Conservation (phyloP, 352 stramenopile species). For the Thraustochytrium sp. region DNA sequence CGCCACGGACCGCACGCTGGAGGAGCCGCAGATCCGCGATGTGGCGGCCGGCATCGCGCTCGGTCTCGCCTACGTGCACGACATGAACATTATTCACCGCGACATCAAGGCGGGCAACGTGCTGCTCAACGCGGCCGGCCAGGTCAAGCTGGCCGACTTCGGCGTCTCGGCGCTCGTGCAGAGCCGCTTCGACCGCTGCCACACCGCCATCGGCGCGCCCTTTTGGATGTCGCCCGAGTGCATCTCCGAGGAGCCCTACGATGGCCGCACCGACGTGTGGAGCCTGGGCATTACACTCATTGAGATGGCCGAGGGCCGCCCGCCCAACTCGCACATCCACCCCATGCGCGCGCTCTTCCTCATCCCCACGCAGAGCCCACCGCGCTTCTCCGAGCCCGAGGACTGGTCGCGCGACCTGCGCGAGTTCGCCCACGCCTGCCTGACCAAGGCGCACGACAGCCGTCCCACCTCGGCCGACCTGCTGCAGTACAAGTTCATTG, state of each 20-base stretch:
- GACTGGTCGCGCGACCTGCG: constrained; percentile 54
- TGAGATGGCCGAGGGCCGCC: constrained; percentile 91
- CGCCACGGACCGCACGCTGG: constrained; percentile 33
- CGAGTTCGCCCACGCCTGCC: constrained; percentile 73
- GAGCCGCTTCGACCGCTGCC: constrained; percentile 85
- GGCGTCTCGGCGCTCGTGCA: constrained; percentile 54
- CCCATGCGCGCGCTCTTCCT: constrained; percentile 96
- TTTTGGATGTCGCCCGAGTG: constrained; percentile 94
- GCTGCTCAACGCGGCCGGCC: constrained; percentile 66
- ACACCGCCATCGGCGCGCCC: constrained; percentile 93
- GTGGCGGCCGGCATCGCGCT: constrained; percentile 24
- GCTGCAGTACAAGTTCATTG: constrained; percentile 75
- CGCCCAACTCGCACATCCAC: constrained; percentile 88
- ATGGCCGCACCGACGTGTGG: constrained; percentile 95
- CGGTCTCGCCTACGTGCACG: constrained; percentile 75
- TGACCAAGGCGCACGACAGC: constrained; percentile 71
- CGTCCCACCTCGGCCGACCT: constrained; percentile 69
- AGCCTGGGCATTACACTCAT: constrained; percentile 94
- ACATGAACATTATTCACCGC: constrained; percentile 70
- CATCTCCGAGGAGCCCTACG: constrained; percentile 79
- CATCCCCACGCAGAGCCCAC: constrained; percentile 85
- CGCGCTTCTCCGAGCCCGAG: constrained; percentile 61
- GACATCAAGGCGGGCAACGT: constrained; percentile 85
- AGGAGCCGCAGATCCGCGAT: neutral
- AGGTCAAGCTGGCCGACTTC: constrained; percentile 53